A percentile compares a stretch with the other conserved stretches of the same genome.
Conservation (phyloP, 192 early-diverging fungal genomes). For the Dissophora ornata region DNA sequence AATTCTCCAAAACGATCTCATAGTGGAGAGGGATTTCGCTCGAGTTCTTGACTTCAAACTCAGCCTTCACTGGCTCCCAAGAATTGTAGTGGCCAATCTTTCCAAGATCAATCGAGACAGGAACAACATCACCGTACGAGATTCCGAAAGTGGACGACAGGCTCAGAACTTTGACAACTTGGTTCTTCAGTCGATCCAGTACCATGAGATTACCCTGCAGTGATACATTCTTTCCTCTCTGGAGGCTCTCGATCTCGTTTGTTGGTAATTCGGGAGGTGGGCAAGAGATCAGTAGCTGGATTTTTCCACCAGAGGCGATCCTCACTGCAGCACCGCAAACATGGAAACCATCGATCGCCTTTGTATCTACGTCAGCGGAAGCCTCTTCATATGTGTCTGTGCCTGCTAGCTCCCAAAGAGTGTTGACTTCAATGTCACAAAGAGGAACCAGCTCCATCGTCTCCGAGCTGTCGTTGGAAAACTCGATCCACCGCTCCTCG, state of each 20-base stretch:
- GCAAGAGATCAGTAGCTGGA: slow-evolving; percentile 60
- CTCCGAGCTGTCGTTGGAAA: slow-evolving; percentile 65
- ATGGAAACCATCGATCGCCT: slow-evolving; percentile 41
- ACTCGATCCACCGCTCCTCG: slow-evolving; percentile 36
- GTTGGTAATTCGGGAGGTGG: slow-evolving; percentile 61
- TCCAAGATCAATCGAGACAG: slow-evolving; percentile 74
- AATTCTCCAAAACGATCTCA: slow-evolving; percentile 59
- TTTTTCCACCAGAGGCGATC: slow-evolving; percentile 59
- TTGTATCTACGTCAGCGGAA: background rate
- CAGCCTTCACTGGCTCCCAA: slow-evolving; percentile 70
- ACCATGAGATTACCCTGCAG: slow-evolving; percentile 71
- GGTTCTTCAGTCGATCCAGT: slow-evolving; percentile 60
- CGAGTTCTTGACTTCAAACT: slow-evolving; percentile 72
- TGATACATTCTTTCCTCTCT: slow-evolving; percentile 64
- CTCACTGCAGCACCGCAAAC: slow-evolving; percentile 57
- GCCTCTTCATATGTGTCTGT: background rate
- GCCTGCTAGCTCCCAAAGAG: slow-evolving; percentile 56
- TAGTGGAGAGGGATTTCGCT: slow-evolving; percentile 73
- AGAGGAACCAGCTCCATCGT: slow-evolving; percentile 64
- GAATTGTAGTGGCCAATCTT: slow-evolving; percentile 82
- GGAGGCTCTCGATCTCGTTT: slow-evolving; percentile 50
- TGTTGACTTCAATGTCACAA: slow-evolving; percentile 55
- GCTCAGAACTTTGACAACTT: slow-evolving; percentile 70
- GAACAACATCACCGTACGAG: slow-evolving; percentile 59
- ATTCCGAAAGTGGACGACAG: slow-evolving; percentile 70